Percentiles rank a stretch among this genome's conserved stretches.
These are phyloP conservation scores for Aspergillus wentii DNA, from an alignment of 495 filamentous ascomycete genomes.

Conservation along the genomic window DNA sequence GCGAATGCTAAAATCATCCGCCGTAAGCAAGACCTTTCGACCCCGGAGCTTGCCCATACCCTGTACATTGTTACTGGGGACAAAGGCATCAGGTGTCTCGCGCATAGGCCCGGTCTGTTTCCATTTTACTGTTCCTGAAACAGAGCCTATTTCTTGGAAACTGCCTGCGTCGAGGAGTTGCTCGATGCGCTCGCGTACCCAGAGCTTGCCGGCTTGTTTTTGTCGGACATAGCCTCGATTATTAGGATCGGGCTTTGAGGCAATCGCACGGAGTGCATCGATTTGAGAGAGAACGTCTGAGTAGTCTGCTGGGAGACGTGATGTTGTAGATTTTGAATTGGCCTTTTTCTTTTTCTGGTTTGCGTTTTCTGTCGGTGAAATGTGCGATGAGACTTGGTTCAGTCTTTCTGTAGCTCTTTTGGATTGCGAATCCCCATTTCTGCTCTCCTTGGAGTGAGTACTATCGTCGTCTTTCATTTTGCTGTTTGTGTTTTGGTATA, in stretches of 20 bases:
- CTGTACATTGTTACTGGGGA: constrained; percentile 54
- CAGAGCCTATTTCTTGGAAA: constrained; percentile 54
- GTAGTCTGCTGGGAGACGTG: constrained; percentile 52
- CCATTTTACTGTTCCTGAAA: constrained; percentile 56
- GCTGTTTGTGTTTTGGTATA: constrained; percentile 1
- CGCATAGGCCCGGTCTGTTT: constrained; percentile 38
- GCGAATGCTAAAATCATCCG: constrained; percentile 60
- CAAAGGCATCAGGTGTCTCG: constrained; percentile 45
- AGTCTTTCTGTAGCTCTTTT: constrained; percentile 28
- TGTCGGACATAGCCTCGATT: constrained; percentile 54
- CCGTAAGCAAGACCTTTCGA: constrained; percentile 52
- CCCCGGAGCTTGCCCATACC: constrained; percentile 42
- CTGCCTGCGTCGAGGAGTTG: constrained; percentile 47
- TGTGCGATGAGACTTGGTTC: constrained; percentile 32
- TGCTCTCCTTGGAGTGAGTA: too few relatives aligned
- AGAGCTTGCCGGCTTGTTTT: constrained; percentile 60
- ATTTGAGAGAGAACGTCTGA: constrained; percentile 55
- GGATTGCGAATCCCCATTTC: constrained; percentile 6
- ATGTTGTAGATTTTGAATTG: constrained; percentile 14
- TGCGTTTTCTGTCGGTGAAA: constrained; percentile 14
- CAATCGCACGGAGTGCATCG: constrained; percentile 40
- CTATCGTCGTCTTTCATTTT: constrained; percentile 17
- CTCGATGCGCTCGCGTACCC: constrained; percentile 57
- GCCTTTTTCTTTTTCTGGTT: constrained; percentile 11
- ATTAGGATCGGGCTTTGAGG: constrained; percentile 46